A percentile compares a stretch with the other conserved stretches of the same genome.
These are phyloP conservation scores for Clonostachys chloroleuca DNA, from an alignment of 2,329 filamentous ascomycete species.

Conservation along the genomic window DNA sequence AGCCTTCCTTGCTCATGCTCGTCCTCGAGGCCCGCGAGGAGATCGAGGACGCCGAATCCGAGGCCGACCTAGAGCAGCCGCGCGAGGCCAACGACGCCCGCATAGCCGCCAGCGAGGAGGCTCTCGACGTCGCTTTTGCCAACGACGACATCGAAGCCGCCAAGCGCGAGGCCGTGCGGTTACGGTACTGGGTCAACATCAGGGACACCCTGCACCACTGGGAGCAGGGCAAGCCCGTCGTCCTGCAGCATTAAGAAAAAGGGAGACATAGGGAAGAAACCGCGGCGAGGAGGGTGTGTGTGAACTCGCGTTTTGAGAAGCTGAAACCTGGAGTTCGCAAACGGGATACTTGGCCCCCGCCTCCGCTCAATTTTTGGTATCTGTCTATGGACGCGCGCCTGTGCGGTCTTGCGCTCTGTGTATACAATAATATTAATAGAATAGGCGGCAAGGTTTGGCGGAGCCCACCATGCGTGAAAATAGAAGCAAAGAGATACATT, in stretches of 20 bases:
- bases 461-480: too few relatives aligned
- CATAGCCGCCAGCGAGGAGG: slow-evolving; percentile 57
- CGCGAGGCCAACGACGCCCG: slow-evolving; percentile 63
- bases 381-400: too few relatives aligned
- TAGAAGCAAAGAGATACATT: too few relatives aligned
- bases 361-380: too few relatives aligned
- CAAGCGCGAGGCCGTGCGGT: slow-evolving; percentile 65
- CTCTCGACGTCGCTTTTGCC: slow-evolving; percentile 61
- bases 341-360: too few relatives aligned
- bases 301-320: too few relatives aligned
- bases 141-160: slow-evolving; percentile 62
- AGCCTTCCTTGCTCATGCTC: slow-evolving; percentile 65
- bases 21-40: slow-evolving; percentile 77
- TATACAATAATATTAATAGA: too few relatives aligned
- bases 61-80: slow-evolving; percentile 59
- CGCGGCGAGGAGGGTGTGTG: too few relatives aligned
- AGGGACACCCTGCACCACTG: slow-evolving; percentile 75
- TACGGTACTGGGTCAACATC: slow-evolving; percentile 91
- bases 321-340: too few relatives aligned
- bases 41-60: slow-evolving; percentile 65
- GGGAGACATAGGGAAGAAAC: background rate
- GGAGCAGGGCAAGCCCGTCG: slow-evolving; percentile 68
- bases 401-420: too few relatives aligned
- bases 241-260: slow-evolving; percentile 40
- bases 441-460: too few relatives aligned